These are phyloP conservation scores for Suillus sp. DNA, from an alignment of 768 basidiomycete species.

Conservation along the genomic window DNA sequence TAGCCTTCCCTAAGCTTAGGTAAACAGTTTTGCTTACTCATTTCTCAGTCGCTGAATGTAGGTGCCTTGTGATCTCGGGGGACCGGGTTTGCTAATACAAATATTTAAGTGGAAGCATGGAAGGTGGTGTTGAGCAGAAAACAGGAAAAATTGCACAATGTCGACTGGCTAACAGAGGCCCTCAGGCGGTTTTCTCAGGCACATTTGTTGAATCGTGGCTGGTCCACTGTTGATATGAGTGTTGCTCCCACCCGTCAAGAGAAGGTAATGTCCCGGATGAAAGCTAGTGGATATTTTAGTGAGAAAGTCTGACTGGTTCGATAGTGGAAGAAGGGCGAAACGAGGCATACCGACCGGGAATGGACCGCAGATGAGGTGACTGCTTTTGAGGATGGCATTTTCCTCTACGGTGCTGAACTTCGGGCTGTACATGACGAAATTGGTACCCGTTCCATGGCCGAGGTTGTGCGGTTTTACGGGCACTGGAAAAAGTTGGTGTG, in stretches of 20 bases:
- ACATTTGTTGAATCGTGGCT: constrained; percentile 54
- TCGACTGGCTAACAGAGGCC: constrained; percentile 85
- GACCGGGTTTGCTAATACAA: not conserved
- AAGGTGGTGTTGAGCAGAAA: constrained; percentile 58
- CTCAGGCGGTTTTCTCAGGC: constrained; percentile 73
- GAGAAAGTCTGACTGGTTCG: constrained; percentile 12
- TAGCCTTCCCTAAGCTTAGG: constrained; percentile 15
- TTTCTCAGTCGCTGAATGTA: constrained; percentile 58
- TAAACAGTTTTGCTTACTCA: constrained; percentile 23
- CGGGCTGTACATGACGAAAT: constrained; percentile 78
- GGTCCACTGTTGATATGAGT: constrained; percentile 67
- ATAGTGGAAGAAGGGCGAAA: constrained; percentile 77
- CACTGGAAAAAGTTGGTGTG: constrained; percentile 78
- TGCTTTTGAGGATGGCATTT: constrained; percentile 77
- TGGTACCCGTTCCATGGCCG: constrained; percentile 64
- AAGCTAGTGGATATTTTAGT: constrained; percentile 14
- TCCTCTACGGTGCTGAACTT: constrained; percentile 76
- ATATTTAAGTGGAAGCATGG: constrained; percentile 62
- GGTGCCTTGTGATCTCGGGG: constrained; percentile 24
- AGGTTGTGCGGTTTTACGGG: constrained; percentile 82
- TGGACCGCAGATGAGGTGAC: constrained; percentile 72
- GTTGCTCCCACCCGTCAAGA: constrained; percentile 49
- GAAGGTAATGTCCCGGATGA: constrained; percentile 51
- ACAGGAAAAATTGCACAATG: constrained; percentile 52
- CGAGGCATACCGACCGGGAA: constrained; percentile 64